Percentiles rank a stretch among this genome's conserved stretches.
phyloP scores from a whole-genome alignment of 177 flowering plant species.

The Vitis hybrid region DNA sequence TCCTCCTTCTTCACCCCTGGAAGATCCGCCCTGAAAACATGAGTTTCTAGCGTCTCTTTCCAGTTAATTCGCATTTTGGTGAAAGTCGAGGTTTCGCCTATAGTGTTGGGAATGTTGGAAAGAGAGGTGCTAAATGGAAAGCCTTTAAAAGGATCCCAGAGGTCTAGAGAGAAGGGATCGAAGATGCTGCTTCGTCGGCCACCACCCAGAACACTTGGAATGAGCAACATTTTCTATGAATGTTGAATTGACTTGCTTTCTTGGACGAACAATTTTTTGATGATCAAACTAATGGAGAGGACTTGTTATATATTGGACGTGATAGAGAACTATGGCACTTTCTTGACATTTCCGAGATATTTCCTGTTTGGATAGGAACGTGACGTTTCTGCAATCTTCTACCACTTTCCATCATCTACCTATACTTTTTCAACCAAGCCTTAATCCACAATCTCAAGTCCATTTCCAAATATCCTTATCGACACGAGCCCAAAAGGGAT shows the following conservation, averaged over 20 bases:
- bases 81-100: slow-evolving; percentile 14
- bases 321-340: too few relatives aligned
- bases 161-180: slow-evolving; percentile 37
- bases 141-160: slow-evolving; percentile 33
- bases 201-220: slow-evolving; percentile 21
- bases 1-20: slow-evolving; percentile 35
- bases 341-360: too few relatives aligned
- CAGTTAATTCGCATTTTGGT: slow-evolving; percentile 27
- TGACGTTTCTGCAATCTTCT: too few relatives aligned
- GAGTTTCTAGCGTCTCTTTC: slow-evolving; percentile 40
- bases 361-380: too few relatives aligned
- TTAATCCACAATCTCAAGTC: too few relatives aligned
- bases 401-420: too few relatives aligned
- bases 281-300: too few relatives aligned
- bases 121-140: background rate
- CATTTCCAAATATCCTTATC: too few relatives aligned
- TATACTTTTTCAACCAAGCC: too few relatives aligned
- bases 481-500: accelerated
- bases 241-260: too few relatives aligned
- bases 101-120: background rate
- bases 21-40: slow-evolving; percentile 29
- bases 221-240: slow-evolving; percentile 8
- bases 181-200: slow-evolving; percentile 27
- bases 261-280: too few relatives aligned
- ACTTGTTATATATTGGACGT: too few relatives aligned